These are phyloP conservation scores for Chernovozyma aurita DNA, from an alignment of 1,139 yeast genomes.

Conservation along the genomic window DNA sequence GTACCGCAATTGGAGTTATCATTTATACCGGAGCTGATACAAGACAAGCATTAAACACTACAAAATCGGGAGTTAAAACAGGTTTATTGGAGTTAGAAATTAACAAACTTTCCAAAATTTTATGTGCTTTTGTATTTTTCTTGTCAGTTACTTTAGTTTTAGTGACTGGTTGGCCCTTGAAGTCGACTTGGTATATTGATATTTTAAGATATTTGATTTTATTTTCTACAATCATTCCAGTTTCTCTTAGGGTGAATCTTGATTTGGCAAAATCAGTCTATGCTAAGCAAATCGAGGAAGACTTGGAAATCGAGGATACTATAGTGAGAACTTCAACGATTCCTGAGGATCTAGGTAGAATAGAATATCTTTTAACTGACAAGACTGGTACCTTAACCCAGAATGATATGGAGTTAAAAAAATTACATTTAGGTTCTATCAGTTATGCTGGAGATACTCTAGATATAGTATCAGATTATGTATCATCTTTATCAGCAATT, in stretches of 20 bases:
- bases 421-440: constrained; percentile 86
- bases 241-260: constrained; percentile 85
- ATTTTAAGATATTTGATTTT: constrained; percentile 85
- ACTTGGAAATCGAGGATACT: constrained; percentile 72
- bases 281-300: constrained; percentile 93
- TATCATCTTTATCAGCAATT: constrained; percentile 26
- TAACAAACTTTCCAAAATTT: constrained; percentile 78
- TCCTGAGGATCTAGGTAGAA: constrained; percentile 95
- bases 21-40: constrained; percentile 91
- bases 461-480: constrained; percentile 78
- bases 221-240: constrained; percentile 95
- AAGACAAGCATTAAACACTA: constrained; percentile 90
- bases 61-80: constrained; percentile 83
- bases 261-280: constrained; percentile 96
- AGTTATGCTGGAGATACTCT: constrained; percentile 89
- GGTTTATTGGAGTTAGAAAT: constrained; percentile 90
- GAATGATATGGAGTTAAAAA: constrained; percentile 96
- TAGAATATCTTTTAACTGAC: constrained; percentile 87
- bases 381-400: constrained; percentile 98
- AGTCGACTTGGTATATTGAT: constrained; percentile 77
- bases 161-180: constrained; percentile 67
- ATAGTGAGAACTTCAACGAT: constrained; percentile 95
- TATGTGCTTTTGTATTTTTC: constrained; percentile 81
- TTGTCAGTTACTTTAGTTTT: constrained; percentile 75
- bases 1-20: constrained; percentile 82